These are phyloP conservation scores for Tephrocybe sp. DNA, from an alignment of 768 basidiomycete species.

Conservation along the genomic window DNA sequence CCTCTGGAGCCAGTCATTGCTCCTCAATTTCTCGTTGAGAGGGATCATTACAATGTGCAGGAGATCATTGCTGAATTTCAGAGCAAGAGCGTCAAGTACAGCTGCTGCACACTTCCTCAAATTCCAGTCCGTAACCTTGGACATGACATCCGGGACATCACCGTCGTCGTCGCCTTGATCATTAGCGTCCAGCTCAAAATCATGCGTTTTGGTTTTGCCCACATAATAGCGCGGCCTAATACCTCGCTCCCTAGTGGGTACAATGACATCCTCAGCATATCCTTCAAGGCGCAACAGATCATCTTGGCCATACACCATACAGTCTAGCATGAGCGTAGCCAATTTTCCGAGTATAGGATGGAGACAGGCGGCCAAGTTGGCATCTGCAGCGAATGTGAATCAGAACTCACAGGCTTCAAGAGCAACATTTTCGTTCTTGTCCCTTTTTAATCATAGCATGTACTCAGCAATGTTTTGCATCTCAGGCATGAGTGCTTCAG, in stretches of 20 bases:
- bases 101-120: constrained; percentile 97
- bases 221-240: constrained; percentile 96
- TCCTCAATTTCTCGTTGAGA: constrained; percentile 93
- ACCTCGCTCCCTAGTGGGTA: constrained; percentile 92
- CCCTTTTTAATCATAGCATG: constrained; percentile 98
- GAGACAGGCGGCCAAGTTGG: constrained; percentile 79
- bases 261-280: constrained; percentile 83
- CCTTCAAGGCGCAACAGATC: constrained; percentile 94
- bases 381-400: constrained; percentile 97
- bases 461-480: constrained; percentile 95
- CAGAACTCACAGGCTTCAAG: constrained; percentile 99
- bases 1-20: constrained; percentile 87
- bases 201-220: constrained; percentile 81
- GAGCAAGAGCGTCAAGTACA: constrained; percentile 93
- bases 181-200: constrained; percentile 69
- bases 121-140: constrained; percentile 99
- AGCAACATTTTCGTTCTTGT: constrained; percentile 95
- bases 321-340: constrained; percentile 92
- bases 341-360: constrained; percentile 87
- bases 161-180: constrained; percentile 57
- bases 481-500: constrained; percentile 96
- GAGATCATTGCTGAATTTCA: constrained; percentile 88
- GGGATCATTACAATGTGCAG: constrained; percentile 86
- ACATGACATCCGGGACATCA: constrained; percentile 95
- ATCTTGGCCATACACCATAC: constrained; percentile 96